These are phyloP conservation scores for Leccinum pachyderme DNA, from an alignment of 1,284 basidiomycete species.

Conservation along the genomic window DNA sequence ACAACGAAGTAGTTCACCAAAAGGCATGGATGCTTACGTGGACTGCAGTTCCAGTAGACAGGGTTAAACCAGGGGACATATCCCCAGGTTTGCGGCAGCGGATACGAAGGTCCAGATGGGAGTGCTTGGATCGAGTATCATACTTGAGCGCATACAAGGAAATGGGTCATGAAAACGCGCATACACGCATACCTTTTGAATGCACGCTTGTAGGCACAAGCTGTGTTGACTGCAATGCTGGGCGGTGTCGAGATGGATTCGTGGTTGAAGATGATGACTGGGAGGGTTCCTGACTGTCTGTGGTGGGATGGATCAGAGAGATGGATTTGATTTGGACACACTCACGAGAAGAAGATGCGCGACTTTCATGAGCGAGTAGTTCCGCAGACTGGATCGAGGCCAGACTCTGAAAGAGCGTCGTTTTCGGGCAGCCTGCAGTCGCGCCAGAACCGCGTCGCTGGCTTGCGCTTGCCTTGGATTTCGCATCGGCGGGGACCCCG, in stretches of 20 bases:
- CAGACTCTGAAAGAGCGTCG: slow-evolving; percentile 18
- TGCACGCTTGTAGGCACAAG: background rate
- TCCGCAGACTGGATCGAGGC: slow-evolving; percentile 20
- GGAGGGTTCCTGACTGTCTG: background rate
- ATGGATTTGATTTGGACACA: background rate
- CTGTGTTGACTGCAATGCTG: background rate
- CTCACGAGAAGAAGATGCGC: slow-evolving; percentile 12
- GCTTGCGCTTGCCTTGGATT: background rate
- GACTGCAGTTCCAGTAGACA: slow-evolving; percentile 11
- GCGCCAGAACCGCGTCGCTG: background rate
- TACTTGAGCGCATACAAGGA: background rate
- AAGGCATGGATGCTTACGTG: slow-evolving; percentile 3
- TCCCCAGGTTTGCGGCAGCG: background rate
- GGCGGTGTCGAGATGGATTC: background rate
- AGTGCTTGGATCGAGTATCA: slow-evolving; percentile 13
- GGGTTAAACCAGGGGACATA: slow-evolving; percentile 4
- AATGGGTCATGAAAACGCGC: background rate
- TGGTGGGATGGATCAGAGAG: background rate
- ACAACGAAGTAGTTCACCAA: background rate
- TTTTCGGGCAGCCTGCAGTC: background rate
- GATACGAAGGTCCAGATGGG: background rate
- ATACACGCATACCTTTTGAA: slow-evolving; percentile 12
- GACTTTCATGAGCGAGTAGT: slow-evolving; percentile 13
- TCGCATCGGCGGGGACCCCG: slow-evolving; percentile 10
- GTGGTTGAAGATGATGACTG: background rate